Evolutionary conservation across 139 green algal species (phyloP).

Genomic region (Yamagishiella unicocca): DNA sequence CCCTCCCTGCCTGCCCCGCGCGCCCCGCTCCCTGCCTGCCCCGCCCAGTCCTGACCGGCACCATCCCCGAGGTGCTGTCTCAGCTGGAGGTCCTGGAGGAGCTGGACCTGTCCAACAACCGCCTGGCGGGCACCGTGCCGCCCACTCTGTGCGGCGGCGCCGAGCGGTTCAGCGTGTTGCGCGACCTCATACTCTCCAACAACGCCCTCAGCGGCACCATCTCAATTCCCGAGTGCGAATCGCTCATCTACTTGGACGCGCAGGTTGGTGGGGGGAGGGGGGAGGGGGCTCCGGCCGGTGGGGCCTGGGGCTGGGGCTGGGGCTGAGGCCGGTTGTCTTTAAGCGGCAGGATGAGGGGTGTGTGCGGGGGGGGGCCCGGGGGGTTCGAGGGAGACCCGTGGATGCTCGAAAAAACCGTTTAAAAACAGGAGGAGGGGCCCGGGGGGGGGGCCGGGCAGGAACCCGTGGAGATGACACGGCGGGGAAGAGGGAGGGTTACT

Average conservation of each 20-base stretch:
- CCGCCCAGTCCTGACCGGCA: not conserved
- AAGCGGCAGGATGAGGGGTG: too few relatives aligned
- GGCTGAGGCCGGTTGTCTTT: too few relatives aligned
- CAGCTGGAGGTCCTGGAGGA: not conserved
- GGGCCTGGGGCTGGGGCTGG: too few relatives aligned
- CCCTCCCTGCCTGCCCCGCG: not conserved
- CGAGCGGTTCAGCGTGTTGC: not conserved
- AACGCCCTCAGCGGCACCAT: conserved; percentile 10
- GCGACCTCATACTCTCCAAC: conserved; percentile 38
- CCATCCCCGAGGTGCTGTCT: not conserved
- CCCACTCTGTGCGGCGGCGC: conserved; percentile 10
- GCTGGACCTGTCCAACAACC: conserved; percentile 40
- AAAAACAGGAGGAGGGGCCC: too few relatives aligned
- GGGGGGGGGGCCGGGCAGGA: too few relatives aligned
- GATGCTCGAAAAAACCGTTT: too few relatives aligned
- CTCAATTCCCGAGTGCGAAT: not conserved
- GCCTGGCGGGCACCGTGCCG: conserved; percentile 14
- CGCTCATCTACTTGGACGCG: conserved; percentile 22
- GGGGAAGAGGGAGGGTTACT: too few relatives aligned
- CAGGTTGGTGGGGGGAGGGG: not conserved
- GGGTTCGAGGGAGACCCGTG: not conserved
- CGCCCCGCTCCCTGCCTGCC: not conserved
- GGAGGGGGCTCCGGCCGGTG: not conserved
- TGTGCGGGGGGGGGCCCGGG: not conserved
- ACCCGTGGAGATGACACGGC: too few relatives aligned